These are phyloP conservation scores for Prunus fruticosa DNA, from an alignment of 306 rosid genomes.

Conservation along the genomic window DNA sequence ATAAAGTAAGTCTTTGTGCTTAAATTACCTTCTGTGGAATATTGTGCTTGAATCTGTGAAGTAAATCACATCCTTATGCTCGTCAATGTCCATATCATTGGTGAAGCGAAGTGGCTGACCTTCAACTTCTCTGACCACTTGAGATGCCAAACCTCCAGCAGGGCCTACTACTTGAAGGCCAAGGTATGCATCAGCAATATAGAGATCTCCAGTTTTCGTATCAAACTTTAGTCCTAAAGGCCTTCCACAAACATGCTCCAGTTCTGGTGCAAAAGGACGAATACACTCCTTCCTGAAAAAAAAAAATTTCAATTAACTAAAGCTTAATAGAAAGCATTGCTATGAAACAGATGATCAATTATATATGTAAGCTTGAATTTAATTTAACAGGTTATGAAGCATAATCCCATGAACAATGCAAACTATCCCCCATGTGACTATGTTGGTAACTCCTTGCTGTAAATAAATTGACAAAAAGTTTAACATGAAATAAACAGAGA, in stretches of 20 bases:
- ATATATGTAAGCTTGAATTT: not conserved
- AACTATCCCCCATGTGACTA: not conserved
- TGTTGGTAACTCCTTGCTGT: not conserved
- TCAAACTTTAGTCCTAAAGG: slow-evolving; percentile 79
- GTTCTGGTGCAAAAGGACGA: slow-evolving; percentile 73
- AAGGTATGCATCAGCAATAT: slow-evolving; percentile 84
- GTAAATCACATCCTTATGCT: slow-evolving; percentile 60
- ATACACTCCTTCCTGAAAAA: slow-evolving; percentile 59
- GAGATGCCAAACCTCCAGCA: slow-evolving; percentile 74
- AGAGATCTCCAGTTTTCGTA: slow-evolving; percentile 74
- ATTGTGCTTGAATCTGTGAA: slow-evolving; percentile 71
- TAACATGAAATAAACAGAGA: not conserved
- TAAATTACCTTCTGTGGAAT: slow-evolving; percentile 71
- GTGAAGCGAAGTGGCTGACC: slow-evolving; percentile 74
- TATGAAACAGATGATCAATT: not conserved
- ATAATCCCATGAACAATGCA: not conserved
- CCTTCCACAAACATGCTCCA: slow-evolving; percentile 91
- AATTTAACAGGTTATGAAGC: not conserved
- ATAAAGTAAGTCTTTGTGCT: not conserved
- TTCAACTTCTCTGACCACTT: slow-evolving; percentile 62
- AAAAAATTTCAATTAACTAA: slow-evolving; percentile 10
- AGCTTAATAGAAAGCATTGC: not conserved
- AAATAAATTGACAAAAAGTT: not conserved
- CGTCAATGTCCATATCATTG: slow-evolving; percentile 80
- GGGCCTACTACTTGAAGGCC: slow-evolving; percentile 90